Base-by-base conservation (phyloP, 768 basidiomycete genomes). In the Clathrus columnatus region DNA sequence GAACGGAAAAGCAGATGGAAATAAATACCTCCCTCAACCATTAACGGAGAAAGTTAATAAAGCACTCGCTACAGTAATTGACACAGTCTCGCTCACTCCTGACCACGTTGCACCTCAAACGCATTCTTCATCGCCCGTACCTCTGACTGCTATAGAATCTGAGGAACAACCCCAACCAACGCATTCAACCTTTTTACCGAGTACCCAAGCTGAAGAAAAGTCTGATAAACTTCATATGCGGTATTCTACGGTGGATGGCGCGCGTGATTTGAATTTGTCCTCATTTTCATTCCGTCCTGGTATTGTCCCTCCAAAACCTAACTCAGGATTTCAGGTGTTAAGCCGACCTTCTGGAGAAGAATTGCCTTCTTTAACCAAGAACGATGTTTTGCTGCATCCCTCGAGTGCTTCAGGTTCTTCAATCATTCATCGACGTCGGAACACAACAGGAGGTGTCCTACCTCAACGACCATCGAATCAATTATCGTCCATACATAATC, bases 401-500 rank as follows among this genome's bases (percentile, higher is more conserved):
- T 55, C 54, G 14, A 55, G 54, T 48, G 54, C 54, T 48, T 76
- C 80, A 0, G 59, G 68, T 5, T 53, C 64, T 5, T 51, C 65
- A 2, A 57, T 59, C 6, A 48, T 55, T n/a, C 78, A 81, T 20
- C 65, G 75, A 5, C 77, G 87, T 14, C 74, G 88, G 23, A 86
- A 89, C 62, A 89, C 87, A 1, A 87, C 81, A 0, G 85, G 87
- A 2, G 80, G 83, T 0, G 49, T 63, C 5, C 59, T 56, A 11
- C 45, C 60, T 7, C 51, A 55, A 20, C 61, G 26, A 18, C 50
- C 36, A 18, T 50, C 56, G 21, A 62, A 62, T 5, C 61, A 48
- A 59, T 46, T 59, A 53, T 66, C 64, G 6, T 43, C 61, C 59
- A 60, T 20, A 67, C 70, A 7, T 63, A 72, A 61, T 11, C 65